Percentiles rank a stretch among this genome's conserved stretches.
Evolutionary conservation across 2,329 filamentous ascomycete genomes (phyloP).

Genomic region (Diatrype stigma): DNA sequence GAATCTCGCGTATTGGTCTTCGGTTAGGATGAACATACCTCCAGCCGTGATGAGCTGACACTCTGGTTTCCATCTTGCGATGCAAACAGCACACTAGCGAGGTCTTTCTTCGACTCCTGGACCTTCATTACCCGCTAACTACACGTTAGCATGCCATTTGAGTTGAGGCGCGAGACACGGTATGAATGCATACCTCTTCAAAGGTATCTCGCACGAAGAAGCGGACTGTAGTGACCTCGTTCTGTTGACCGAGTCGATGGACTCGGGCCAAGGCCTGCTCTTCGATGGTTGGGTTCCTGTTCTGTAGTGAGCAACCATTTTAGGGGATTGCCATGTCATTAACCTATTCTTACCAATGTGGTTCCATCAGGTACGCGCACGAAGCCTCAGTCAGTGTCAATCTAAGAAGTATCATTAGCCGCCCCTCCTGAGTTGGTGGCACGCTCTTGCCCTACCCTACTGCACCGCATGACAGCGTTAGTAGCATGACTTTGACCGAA

Average conservation of each 20-base stretch:
- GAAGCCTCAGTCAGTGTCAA: slow-evolving; percentile 44
- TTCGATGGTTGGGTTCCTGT: slow-evolving; percentile 39
- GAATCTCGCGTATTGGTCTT: not conserved
- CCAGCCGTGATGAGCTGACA: not conserved
- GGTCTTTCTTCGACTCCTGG: slow-evolving; percentile 15
- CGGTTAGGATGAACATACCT: not conserved
- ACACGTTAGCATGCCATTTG: not conserved
- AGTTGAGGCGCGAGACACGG: not conserved
- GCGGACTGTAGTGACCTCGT: slow-evolving; percentile 33
- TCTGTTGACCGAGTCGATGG: slow-evolving; percentile 31
- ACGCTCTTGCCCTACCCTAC: slow-evolving; percentile 34
- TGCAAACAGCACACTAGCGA: not conserved
- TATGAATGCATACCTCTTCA: slow-evolving; percentile 26
- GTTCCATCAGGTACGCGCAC: slow-evolving; percentile 45
- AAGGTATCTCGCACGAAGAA: slow-evolving; percentile 34
- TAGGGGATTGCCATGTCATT: not conserved
- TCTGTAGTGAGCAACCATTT: not conserved
- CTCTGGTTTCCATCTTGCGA: not conserved
- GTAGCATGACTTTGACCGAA: slow-evolving; percentile 36
- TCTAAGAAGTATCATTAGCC: not conserved
- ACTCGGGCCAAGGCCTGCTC: slow-evolving; percentile 39
- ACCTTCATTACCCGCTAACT: slow-evolving; percentile 14
- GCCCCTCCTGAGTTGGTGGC: not conserved
- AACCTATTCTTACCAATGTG: slow-evolving; percentile 37
- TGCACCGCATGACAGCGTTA: slow-evolving; percentile 49